A percentile compares a stretch with the other conserved stretches of the same genome.
Evolutionary conservation across 192 early-diverging fungal species (phyloP).

Genomic region (Gigaspora rosea): DNA sequence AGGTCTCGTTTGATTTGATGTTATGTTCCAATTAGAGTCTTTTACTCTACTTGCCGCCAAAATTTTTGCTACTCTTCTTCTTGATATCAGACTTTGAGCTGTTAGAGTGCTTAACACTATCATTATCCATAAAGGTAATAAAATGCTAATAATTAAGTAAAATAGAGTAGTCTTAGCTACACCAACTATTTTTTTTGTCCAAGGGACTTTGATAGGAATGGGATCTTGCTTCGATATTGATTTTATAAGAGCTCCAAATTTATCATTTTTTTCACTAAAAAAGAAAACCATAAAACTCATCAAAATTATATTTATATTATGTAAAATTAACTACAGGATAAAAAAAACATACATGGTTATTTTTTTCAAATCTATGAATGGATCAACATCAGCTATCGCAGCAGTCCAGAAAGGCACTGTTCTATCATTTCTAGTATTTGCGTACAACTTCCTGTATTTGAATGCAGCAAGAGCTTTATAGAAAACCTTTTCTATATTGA

Average conservation of each 20-base stretch:
- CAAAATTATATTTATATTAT: background rate
- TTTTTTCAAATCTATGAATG: conserved; percentile 42
- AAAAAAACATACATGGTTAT: conserved; percentile 49
- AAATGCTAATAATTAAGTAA: conserved; percentile 33
- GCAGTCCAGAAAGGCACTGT: conserved; percentile 66
- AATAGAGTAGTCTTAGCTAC: conserved; percentile 29
- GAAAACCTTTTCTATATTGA: conserved; percentile 45
- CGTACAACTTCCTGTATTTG: conserved; percentile 47
- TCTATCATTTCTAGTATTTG: conserved; percentile 53
- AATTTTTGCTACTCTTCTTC: conserved; percentile 35
- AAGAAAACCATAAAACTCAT: background rate
- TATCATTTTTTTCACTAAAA: background rate
- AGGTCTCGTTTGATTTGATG: background rate
- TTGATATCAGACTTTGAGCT: conserved; percentile 44
- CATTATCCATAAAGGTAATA: conserved; percentile 44
- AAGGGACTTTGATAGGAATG: conserved; percentile 19
- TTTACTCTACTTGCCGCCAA: background rate
- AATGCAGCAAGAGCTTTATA: conserved; percentile 47
- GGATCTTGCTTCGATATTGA: conserved; percentile 29
- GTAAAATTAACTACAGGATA: background rate
- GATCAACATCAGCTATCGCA: conserved; percentile 49
- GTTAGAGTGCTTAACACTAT: conserved; percentile 39
- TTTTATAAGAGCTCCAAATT: background rate
- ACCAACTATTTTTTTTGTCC: background rate
- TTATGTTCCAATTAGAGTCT: background rate